Base-by-base conservation (phyloP, 2,329 filamentous ascomycete genomes). In the Aspergillus sp. region DNA sequence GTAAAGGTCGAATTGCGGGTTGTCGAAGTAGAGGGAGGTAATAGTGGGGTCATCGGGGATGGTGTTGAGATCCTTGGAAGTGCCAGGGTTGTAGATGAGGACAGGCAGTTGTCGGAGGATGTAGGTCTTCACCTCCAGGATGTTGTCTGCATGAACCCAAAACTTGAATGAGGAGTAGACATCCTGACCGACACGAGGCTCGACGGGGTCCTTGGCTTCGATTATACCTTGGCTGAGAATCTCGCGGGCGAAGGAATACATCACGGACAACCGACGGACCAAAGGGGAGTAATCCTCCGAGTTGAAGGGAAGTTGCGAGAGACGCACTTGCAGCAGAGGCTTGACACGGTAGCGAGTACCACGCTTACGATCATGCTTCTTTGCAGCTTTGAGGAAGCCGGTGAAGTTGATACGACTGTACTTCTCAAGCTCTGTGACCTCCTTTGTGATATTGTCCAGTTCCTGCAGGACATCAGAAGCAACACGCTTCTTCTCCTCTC, bases 361-460 rank as follows among this genome's bases (percentile, higher is more conserved):
- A 67, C 94, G 86, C 80, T 94, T 96, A 67, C 95, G 91, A 78
- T 99, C 95, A 79, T 99, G 95, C 81, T 99, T 99, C 87, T 99
- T 99, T 59, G 92, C 92, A 51, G 96, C 96, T 83, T 99, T 99
- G 73, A 97, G 85, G 78, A 98, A 97, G 51, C 92, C 95, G 5
- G 95, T 97, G 78, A 97, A 99, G 80, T 99, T 99, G 80, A 97
- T 89, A 65, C 89, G 91, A 77, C 92, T 95, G 80, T 95, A 99
- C 76, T 91, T 95, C 79, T 97, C 95, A 68, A 99, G 85, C 81
- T 96, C 91, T 75, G 90, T 94, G 72, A 96, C 89, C 78, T 97
- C 92, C 74, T 91, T 91, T 36, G 91, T 95, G 77, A 98, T 95
- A 57, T 80, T 79, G 76, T 98, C 94, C 58, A 98, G 85, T 80